A percentile compares a stretch with the other conserved stretches of the same genome.
phyloP scores from a whole-genome alignment of 306 rosid species.

The Castanea mollissima region DNA sequence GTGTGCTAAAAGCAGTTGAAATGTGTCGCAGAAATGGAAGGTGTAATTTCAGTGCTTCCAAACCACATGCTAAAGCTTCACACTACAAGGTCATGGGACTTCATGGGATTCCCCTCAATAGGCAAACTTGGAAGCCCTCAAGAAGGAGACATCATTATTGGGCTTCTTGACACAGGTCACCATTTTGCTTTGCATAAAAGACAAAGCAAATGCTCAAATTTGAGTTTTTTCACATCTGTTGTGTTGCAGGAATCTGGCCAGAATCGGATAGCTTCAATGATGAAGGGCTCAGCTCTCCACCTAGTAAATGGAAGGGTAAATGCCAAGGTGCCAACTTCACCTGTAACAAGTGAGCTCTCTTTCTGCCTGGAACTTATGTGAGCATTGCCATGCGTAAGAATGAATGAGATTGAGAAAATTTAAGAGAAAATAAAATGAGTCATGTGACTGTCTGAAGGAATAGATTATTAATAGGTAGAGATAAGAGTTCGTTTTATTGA shows the following conservation, averaged over 20 bases:
- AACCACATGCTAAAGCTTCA: constrained; percentile 26
- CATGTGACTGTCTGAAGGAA: neutral
- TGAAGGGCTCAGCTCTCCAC: constrained; percentile 22
- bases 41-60: constrained; percentile 35
- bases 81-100: too few relatives aligned
- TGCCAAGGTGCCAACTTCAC: constrained; percentile 35
- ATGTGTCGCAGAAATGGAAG: constrained; percentile 24
- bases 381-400: neutral
- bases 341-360: constrained; percentile 40
- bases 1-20: neutral
- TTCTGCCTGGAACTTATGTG: neutral
- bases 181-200: neutral
- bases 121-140: neutral
- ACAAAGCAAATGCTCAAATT: neutral
- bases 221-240: neutral
- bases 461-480: neutral
- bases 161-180: constrained; percentile 33
- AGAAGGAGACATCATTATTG: constrained; percentile 22
- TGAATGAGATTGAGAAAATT: neutral
- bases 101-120: too few relatives aligned
- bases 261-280: constrained; percentile 36
- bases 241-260: constrained; percentile 35
- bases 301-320: constrained; percentile 40
- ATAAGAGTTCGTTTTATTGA: neutral
- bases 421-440: neutral